Percentiles rank a stretch among this genome's conserved stretches.
Conservation (phyloP, 495 filamentous ascomycete species). For the Pyrenula massariospora region DNA sequence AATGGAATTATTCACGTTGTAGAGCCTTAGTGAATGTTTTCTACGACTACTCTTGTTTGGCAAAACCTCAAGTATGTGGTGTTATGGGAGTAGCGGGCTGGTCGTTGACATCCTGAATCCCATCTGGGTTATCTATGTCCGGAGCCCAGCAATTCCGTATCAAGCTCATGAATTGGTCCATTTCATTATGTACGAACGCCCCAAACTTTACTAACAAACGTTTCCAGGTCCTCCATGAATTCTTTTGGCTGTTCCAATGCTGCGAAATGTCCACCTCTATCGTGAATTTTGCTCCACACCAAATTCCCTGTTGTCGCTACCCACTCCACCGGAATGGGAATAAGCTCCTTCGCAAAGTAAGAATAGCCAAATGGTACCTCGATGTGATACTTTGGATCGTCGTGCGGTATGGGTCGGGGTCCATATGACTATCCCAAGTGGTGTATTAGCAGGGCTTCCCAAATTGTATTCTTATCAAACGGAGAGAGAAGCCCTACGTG, state of each 20-base stretch:
- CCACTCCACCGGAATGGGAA: slow-evolving; percentile 27
- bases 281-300: slow-evolving; percentile 3
- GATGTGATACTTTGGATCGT: slow-evolving; percentile 12
- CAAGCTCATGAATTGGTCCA: too few relatives aligned
- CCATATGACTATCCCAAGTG: not conserved
- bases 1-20: too few relatives aligned
- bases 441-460: slow-evolving; percentile 1
- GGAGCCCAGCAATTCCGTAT: too few relatives aligned
- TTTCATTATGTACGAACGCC: too few relatives aligned
- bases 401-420: too few relatives aligned
- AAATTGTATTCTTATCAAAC: not conserved
- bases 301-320: slow-evolving; percentile 27
- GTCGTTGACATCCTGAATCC: too few relatives aligned
- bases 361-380: slow-evolving; percentile 43
- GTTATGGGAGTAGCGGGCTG: too few relatives aligned
- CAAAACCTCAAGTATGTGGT: too few relatives aligned
- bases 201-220: slow-evolving; percentile 39
- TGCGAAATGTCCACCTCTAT: slow-evolving; percentile 52
- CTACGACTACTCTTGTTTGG: too few relatives aligned
- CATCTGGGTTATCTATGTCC: too few relatives aligned
- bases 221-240: slow-evolving; percentile 44
- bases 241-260: slow-evolving; percentile 42
- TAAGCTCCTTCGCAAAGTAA: slow-evolving; percentile 37
- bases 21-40: too few relatives aligned
- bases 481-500: slow-evolving; percentile 1